Evolutionary conservation across 2,329 filamentous ascomycete genomes (phyloP).

Genomic region (Sclerotinia nivalis): DNA sequence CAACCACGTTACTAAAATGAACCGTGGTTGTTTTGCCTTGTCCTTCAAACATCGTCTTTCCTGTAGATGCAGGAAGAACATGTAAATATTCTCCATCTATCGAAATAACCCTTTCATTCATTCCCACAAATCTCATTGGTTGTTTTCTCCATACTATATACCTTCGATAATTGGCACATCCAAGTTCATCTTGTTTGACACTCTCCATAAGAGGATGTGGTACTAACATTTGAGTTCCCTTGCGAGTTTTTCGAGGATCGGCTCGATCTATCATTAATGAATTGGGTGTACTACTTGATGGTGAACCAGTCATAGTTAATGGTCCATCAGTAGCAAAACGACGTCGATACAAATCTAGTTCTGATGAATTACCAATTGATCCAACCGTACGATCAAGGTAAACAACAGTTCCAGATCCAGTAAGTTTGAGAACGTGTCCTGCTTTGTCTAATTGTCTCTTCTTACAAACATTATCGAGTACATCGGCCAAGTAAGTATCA

Average conservation of each 20-base stretch:
- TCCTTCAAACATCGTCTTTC: conserved; percentile 62
- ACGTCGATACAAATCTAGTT: conserved; percentile 73
- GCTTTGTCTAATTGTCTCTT: conserved; percentile 78
- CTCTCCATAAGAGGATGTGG: conserved; percentile 67
- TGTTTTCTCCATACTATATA: conserved; percentile 82
- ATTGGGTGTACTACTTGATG: conserved; percentile 67
- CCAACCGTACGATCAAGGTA: conserved; percentile 76
- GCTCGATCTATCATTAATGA: conserved; percentile 50
- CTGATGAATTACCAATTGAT: conserved; percentile 71
- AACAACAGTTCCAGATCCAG: conserved; percentile 71
- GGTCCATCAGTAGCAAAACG: conserved; percentile 75
- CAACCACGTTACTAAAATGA: conserved; percentile 79
- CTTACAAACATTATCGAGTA: conserved; percentile 75
- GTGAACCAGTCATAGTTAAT: conserved; percentile 66
- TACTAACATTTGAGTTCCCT: conserved; percentile 55
- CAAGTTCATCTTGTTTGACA: conserved; percentile 59
- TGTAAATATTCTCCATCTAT: conserved; percentile 87
- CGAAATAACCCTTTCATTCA: conserved; percentile 73
- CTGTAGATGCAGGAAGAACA: conserved; percentile 71
- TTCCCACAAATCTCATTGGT: conserved; percentile 75
- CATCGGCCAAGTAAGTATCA: conserved; percentile 79
- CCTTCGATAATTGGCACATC: conserved; percentile 65
- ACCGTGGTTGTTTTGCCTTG: conserved; percentile 75
- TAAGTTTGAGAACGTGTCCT: conserved; percentile 75
- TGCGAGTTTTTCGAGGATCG: conserved; percentile 50